Percentiles rank a stretch among this genome's conserved stretches.
Conservation (phyloP, 805 yeast genomes). For the Metschnikowia henanensis region DNA sequence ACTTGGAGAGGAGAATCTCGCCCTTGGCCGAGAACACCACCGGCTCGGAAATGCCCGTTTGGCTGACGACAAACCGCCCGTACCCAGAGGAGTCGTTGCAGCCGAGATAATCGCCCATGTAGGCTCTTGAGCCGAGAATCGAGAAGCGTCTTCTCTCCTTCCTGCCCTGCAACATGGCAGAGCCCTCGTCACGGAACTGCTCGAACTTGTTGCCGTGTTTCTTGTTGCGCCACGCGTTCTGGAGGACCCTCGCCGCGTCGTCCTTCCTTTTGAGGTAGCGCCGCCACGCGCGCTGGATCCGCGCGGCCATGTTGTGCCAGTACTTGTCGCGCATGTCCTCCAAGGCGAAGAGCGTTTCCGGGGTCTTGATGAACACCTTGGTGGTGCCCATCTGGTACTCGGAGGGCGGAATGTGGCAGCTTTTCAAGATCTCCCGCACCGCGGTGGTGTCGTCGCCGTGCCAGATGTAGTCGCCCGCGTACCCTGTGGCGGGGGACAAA, state of each 20-base stretch:
- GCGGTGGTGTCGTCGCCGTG: constrained; percentile 54
- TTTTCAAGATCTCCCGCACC: constrained; percentile 47
- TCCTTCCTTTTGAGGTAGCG: constrained; percentile 74
- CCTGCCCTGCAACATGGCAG: constrained; percentile 62
- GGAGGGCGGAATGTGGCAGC: constrained; percentile 65
- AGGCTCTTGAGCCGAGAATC: constrained; percentile 82
- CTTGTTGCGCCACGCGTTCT: constrained; percentile 78
- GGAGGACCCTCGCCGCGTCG: constrained; percentile 82
- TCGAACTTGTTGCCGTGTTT: constrained; percentile 81
- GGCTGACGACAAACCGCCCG: constrained; percentile 73
- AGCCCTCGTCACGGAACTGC: constrained; percentile 84
- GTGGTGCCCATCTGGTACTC: constrained; percentile 93
- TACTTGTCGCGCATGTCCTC: constrained; percentile 96
- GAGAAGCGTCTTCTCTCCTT: constrained; percentile 92
- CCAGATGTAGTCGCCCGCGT: constrained; percentile 77
- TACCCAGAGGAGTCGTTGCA: constrained; percentile 69
- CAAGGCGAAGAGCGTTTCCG: constrained; percentile 92
- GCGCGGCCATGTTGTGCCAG: constrained; percentile 98
- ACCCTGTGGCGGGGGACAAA: constrained; percentile 84
- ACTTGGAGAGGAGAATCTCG: constrained; percentile 78
- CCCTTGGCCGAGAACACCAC: constrained; percentile 82
- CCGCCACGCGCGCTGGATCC: constrained; percentile 97
- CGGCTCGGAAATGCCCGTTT: constrained; percentile 65
- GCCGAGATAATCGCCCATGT: constrained; percentile 90
- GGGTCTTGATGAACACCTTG: constrained; percentile 93